Percentiles rank a stretch among this genome's conserved stretches.
Conservation (phyloP, 768 basidiomycete species). For the Tulasnella sp. region DNA sequence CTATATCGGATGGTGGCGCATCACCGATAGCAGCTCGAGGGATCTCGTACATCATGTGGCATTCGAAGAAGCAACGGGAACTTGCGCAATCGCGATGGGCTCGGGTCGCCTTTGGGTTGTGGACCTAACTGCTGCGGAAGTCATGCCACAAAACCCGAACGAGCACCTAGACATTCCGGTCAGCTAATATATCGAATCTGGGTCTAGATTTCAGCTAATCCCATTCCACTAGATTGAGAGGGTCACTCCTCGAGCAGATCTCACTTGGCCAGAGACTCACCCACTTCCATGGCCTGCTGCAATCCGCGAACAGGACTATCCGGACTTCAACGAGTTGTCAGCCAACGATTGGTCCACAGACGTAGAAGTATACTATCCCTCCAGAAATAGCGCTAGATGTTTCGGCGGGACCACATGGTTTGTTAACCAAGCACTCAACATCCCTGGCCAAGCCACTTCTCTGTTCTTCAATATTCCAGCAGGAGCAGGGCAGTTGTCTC, state of each 20-base stretch:
- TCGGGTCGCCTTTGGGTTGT: background rate
- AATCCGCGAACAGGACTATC: background rate
- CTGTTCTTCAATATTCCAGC: background rate
- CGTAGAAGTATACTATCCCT: background rate
- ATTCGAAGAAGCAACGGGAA: background rate
- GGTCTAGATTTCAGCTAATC: too few species aligned
- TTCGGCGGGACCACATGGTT: background rate
- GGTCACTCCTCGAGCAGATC: background rate
- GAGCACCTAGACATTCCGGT: too few species aligned
- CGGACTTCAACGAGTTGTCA: background rate
- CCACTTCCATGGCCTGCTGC: background rate
- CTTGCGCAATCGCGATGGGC: background rate
- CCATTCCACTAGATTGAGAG: too few species aligned
- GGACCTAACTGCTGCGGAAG: too few species aligned
- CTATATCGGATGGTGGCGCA: background rate
- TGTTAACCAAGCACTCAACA: background rate
- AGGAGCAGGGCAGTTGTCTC: background rate
- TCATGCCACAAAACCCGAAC: too few species aligned
- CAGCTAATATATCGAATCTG: too few species aligned
- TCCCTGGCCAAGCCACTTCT: background rate
- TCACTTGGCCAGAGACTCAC: background rate
- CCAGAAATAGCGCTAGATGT: background rate
- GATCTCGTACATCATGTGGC: background rate
- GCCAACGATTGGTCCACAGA: background rate
- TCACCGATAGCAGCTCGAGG: background rate